Conservation (phyloP, 805 yeast genomes). For the Komagataella populi region DNA sequence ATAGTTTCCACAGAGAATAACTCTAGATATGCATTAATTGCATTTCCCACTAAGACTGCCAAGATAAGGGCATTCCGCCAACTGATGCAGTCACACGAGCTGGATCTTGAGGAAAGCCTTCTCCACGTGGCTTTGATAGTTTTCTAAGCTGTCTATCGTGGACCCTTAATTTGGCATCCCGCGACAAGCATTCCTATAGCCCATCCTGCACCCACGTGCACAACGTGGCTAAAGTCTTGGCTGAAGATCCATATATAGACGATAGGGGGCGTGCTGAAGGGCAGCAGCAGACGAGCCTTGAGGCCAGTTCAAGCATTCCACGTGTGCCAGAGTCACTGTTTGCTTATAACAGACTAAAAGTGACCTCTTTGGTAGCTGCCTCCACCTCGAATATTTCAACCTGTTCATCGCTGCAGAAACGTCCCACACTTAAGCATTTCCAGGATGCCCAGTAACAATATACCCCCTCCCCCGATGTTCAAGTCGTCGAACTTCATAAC, state of each 20-base stretch:
- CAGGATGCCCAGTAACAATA: background rate
- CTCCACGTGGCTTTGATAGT: background rate
- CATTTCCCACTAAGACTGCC: background rate
- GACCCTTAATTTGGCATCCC: background rate
- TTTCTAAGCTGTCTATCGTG: background rate
- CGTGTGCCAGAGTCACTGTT: background rate
- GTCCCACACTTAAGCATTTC: background rate
- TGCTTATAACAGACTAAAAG: background rate
- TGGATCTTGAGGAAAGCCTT: background rate
- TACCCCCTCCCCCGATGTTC: background rate
- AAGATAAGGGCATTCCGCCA: background rate
- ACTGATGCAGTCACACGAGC: background rate
- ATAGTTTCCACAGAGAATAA: background rate
- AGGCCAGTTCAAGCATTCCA: background rate
- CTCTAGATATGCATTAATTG: background rate
- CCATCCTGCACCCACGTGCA: background rate
- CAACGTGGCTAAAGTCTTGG: background rate
- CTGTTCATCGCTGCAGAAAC: background rate
- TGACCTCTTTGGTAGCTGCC: background rate
- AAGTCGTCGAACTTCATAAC: background rate
- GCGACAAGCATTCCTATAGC: background rate
- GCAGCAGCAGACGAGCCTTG: background rate
- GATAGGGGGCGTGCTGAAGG: background rate
- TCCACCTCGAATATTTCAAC: background rate
- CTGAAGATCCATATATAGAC: background rate